Base-by-base conservation (phyloP, 2,329 filamentous ascomycete genomes). In the Fusarium staphyleae region DNA sequence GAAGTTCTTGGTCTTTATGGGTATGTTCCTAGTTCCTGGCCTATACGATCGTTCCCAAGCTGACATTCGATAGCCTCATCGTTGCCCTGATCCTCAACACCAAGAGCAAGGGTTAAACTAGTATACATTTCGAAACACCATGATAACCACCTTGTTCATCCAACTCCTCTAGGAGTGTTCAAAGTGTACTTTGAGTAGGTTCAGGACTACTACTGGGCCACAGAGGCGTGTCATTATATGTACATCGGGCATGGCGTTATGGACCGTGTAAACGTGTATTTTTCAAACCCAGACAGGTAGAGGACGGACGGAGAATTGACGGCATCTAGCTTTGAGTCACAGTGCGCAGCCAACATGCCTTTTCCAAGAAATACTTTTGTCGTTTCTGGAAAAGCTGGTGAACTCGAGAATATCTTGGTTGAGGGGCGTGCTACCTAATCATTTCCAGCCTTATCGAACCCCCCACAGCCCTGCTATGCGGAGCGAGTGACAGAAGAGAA, bases 1-100 rank as follows among this genome's bases (percentile, higher is more conserved):
- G 95, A 99, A 81, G 95, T 99, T 14, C 74, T 99, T 72, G 95
- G 95, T 74, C 87, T 99, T 26, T 99, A 99, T 70, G 95, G 95
- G 91, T 96, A 81, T 65, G 88, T 73, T 26, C 12, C 28, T 8
- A 15, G 19, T 3, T 12, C 3, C 12, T 6, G 13, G 6, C n/a
- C 9, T 19, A 45, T 58, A 52, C 9, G 22, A 62, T 42, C 10
- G 12, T 5, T 11, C 12, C n/a, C 12, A 40, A 29, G 24, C 55
- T 66, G 29, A 66, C 43, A 5, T 12, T 2, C 13, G 6, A 29
- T 66, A 96, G 91, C 37, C 85, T 97, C 63, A 97, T 97, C 71
- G 93, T 97, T 57, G 91, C 90, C 51, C 84, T 97, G 35, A 93
- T 97, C 70, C 84, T 97, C 70, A 96, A 96, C 84, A 95, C 91